These are phyloP conservation scores for Boletus subluridellus DNA, from an alignment of 1,284 basidiomycete species.

Conservation along the genomic window DNA sequence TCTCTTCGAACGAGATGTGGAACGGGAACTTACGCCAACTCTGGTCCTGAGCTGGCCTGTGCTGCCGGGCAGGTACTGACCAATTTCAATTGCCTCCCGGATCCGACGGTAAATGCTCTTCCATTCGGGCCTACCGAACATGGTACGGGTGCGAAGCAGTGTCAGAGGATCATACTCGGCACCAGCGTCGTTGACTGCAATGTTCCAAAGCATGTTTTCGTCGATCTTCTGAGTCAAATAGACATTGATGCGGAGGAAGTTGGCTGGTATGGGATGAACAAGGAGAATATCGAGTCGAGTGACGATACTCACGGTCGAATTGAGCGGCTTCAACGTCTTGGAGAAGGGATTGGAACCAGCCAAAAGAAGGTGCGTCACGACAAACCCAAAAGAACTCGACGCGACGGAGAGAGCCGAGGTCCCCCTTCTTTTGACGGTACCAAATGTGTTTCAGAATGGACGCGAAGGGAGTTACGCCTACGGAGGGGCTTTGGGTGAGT, in stretches of 20 bases:
- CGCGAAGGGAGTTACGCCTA: conserved; percentile 84
- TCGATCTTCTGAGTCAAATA: conserved; percentile 85
- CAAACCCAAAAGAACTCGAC: conserved; percentile 93
- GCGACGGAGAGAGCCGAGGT: conserved; percentile 71
- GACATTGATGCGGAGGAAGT: conserved; percentile 86
- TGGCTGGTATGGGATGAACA: conserved; percentile 47
- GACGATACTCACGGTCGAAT: conserved; percentile 64
- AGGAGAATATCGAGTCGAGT: neutral
- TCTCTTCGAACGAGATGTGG: neutral
- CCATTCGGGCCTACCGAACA: conserved; percentile 88
- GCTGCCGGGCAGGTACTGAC: conserved; percentile 73
- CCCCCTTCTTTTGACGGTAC: conserved; percentile 79
- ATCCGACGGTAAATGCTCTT: conserved; percentile 71
- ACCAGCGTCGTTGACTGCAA: conserved; percentile 81
- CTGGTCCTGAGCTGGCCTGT: conserved; percentile 75
- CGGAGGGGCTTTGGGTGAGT: neutral
- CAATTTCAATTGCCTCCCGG: conserved; percentile 69
- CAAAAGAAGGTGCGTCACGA: conserved; percentile 84
- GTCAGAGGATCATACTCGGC: conserved; percentile 82
- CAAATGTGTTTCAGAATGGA: conserved; percentile 91
- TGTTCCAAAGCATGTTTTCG: conserved; percentile 86
- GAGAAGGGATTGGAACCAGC: conserved; percentile 87
- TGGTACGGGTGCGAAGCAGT: conserved; percentile 76
- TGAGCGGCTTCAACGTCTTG: conserved; percentile 83
- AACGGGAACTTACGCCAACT: conserved; percentile 60